These are phyloP conservation scores for Lactuca saligna DNA, from an alignment of 129 eudicot genomes.

Conservation along the genomic window DNA sequence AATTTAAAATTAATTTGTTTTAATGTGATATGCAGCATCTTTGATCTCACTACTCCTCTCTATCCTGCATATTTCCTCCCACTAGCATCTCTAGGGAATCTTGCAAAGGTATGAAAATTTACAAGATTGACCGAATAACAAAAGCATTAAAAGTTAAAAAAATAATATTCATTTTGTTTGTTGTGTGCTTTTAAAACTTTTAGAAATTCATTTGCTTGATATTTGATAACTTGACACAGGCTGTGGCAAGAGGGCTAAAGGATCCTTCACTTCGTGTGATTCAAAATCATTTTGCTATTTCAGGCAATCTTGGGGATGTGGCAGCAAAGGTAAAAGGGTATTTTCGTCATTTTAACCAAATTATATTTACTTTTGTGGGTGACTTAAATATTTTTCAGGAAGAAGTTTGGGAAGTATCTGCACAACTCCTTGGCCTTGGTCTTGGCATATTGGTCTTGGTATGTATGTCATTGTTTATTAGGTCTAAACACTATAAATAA, in stretches of 20 bases:
- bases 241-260: constrained; percentile 95
- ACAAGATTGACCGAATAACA: constrained; percentile 17
- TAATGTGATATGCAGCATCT: constrained; percentile 58
- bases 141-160: background rate
- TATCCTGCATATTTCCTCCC: constrained; percentile 92
- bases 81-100: constrained; percentile 94
- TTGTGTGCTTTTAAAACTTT: background rate
- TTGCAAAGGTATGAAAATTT: constrained; percentile 66
- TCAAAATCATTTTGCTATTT: constrained; percentile 85
- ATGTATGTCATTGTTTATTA: constrained; percentile 27
- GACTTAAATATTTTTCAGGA: constrained; percentile 46
- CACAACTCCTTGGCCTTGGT: constrained; percentile 93
- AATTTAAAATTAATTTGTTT: background rate
- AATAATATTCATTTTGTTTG: background rate
- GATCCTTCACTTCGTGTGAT: constrained; percentile 98
- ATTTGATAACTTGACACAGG: constrained; percentile 49
- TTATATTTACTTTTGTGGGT: constrained; percentile 18
- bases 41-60: constrained; percentile 86
- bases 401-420: constrained; percentile 99
- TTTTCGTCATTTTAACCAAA: constrained; percentile 2
- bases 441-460: constrained; percentile 85
- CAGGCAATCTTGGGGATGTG: constrained; percentile 95
- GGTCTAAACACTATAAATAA: background rate
- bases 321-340: constrained; percentile 75
- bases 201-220: constrained; percentile 8